A percentile compares a stretch with the other conserved stretches of the same genome.
phyloP scores from a whole-genome alignment of 1,284 basidiomycete species.

The Psilocybe mexicana region DNA sequence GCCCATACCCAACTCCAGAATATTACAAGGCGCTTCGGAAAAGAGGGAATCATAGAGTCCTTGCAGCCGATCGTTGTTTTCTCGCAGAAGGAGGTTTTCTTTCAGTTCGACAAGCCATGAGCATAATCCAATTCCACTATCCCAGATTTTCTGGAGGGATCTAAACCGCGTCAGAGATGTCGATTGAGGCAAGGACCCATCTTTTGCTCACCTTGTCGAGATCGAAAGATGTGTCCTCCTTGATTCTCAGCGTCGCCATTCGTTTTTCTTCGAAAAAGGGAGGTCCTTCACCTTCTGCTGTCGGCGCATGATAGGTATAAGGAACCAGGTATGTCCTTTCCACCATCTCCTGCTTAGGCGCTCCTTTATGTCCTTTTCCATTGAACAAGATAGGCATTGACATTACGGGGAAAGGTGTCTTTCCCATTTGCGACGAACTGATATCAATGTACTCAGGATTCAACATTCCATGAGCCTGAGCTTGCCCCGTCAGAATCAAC shows the following conservation, averaged over 20 bases:
- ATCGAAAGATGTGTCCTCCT: conserved; percentile 84
- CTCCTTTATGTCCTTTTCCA: conserved; percentile 24
- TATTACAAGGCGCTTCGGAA: conserved; percentile 35
- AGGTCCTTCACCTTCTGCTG: neutral
- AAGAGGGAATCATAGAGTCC: conserved; percentile 38
- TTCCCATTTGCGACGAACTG: conserved; percentile 34
- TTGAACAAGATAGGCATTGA: conserved; percentile 67
- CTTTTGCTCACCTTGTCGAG: conserved; percentile 76
- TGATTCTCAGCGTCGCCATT: conserved; percentile 45
- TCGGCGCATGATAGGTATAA: conserved; percentile 7
- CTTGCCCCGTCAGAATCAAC: conserved; percentile 51
- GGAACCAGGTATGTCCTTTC: conserved; percentile 55
- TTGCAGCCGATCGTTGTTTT: conserved; percentile 2
- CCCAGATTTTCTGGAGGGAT: conserved; percentile 82
- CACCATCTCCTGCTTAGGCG: conserved; percentile 71
- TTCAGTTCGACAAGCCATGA: conserved; percentile 60
- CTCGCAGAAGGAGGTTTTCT: conserved; percentile 22
- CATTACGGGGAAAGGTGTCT: conserved; percentile 54
- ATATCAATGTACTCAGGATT: conserved; percentile 36
- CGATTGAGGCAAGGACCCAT: neutral
- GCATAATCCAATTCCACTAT: conserved; percentile 81
- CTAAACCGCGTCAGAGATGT: conserved; percentile 28
- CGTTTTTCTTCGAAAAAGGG: conserved; percentile 19
- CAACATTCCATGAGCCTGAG: conserved; percentile 25
- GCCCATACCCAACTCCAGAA: conserved; percentile 67